These are phyloP conservation scores for Toxicodendron radicans DNA, from an alignment of 345 rosid species.

Conservation along the genomic window DNA sequence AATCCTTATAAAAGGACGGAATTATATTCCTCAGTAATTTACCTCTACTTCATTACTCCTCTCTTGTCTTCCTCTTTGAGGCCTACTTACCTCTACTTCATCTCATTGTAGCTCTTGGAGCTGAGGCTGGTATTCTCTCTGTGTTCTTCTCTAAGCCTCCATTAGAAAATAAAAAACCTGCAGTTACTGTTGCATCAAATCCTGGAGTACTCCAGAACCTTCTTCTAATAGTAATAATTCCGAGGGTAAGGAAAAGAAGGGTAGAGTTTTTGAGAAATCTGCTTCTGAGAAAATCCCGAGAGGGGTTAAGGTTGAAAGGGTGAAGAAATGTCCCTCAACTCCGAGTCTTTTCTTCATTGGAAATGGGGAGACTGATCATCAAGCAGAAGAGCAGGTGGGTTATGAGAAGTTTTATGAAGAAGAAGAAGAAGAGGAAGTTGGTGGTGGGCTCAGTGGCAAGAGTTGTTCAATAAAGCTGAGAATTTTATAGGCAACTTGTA, in stretches of 20 bases:
- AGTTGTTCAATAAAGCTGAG: too few relatives aligned
- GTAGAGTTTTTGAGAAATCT: constrained; percentile 35
- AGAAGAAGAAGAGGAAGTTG: too few relatives aligned
- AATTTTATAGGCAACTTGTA: too few relatives aligned
- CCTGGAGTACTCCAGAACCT: constrained; percentile 11
- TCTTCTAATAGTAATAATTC: constrained; percentile 5
- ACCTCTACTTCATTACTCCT: constrained; percentile 33
- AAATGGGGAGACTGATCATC: too few relatives aligned
- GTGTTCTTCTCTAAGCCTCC: constrained; percentile 37
- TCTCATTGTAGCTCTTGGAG: constrained; percentile 65
- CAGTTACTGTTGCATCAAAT: constrained; percentile 18
- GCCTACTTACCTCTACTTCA: constrained; percentile 53
- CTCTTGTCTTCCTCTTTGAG: constrained; percentile 49
- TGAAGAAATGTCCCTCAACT: too few relatives aligned
- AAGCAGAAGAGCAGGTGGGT: too few relatives aligned
- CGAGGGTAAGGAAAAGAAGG: constrained; percentile 18
- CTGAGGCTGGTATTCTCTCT: constrained; percentile 63
- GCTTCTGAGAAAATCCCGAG: constrained; percentile 29
- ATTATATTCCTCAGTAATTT: too few relatives aligned
- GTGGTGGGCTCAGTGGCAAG: too few relatives aligned
- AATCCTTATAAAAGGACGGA: too few relatives aligned
- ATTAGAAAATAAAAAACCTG: constrained; percentile 24
- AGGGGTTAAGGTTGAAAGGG: too few relatives aligned
- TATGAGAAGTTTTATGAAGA: too few relatives aligned
- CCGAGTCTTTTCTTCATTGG: too few relatives aligned